phyloP scores from a whole-genome alignment of 2,329 filamentous ascomycete genomes.

The Aspergillus hortae region DNA sequence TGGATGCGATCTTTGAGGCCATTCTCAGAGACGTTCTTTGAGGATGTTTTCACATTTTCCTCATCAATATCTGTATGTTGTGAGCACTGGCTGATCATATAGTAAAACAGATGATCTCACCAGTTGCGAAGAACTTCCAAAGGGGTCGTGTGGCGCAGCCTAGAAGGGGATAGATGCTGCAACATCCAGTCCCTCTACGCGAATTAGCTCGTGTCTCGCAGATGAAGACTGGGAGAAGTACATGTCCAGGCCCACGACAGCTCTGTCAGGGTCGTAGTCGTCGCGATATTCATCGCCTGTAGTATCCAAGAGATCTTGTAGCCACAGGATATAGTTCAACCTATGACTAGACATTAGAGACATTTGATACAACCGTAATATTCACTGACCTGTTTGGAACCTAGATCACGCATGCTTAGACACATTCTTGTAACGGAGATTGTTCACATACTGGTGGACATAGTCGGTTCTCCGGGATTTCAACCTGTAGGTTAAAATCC shows the following conservation, averaged over 20 bases:
- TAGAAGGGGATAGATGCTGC: slow-evolving; percentile 85
- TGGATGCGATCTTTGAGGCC: slow-evolving; percentile 60
- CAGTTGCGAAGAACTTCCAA: slow-evolving; percentile 72
- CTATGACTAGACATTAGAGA: slow-evolving; percentile 36
- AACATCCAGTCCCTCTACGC: slow-evolving; percentile 74
- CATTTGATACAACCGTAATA: background rate
- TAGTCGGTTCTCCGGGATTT: slow-evolving; percentile 72
- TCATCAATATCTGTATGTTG: slow-evolving; percentile 65
- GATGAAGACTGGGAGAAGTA: slow-evolving; percentile 22
- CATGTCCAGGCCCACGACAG: slow-evolving; percentile 73
- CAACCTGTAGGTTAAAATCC: slow-evolving; percentile 70
- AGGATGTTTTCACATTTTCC: slow-evolving; percentile 64
- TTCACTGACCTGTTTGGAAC: slow-evolving; percentile 44
- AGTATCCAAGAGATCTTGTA: slow-evolving; percentile 75
- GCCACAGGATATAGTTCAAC: slow-evolving; percentile 87
- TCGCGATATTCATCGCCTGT: slow-evolving; percentile 49
- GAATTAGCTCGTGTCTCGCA: slow-evolving; percentile 11
- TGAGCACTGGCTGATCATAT: background rate
- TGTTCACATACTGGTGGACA: slow-evolving; percentile 69
- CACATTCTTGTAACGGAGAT: background rate
- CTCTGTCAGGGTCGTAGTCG: slow-evolving; percentile 53
- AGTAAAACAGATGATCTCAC: slow-evolving; percentile 28
- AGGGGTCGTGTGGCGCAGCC: slow-evolving; percentile 63
- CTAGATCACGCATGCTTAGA: slow-evolving; percentile 21
- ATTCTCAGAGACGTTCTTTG: slow-evolving; percentile 66